Evolutionary conservation across 805 yeast species (phyloP).

Genomic region (Myxozyma nipponensis): DNA sequence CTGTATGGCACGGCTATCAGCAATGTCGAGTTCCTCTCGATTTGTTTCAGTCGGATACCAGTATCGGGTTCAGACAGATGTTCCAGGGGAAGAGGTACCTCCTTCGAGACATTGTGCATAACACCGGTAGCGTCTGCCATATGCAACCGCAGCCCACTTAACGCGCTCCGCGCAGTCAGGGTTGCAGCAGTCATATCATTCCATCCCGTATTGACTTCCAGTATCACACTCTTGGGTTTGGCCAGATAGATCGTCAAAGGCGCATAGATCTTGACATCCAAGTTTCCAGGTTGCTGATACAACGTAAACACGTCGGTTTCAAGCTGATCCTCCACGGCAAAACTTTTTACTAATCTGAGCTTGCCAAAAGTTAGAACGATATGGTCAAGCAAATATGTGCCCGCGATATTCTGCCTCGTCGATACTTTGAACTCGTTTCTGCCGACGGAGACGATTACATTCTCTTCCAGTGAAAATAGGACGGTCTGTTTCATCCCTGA

Average conservation of each 20-base stretch:
- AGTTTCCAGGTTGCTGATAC: constrained; percentile 24
- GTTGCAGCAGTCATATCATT: constrained; percentile 14
- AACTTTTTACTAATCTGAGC: constrained; percentile 32
- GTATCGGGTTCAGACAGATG: constrained; percentile 1
- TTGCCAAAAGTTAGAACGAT: constrained; percentile 34
- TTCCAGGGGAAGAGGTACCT: not conserved
- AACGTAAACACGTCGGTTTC: constrained; percentile 1
- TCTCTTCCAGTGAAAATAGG: constrained; percentile 10
- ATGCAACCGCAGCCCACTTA: constrained; percentile 13
- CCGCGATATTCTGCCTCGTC: constrained; percentile 37
- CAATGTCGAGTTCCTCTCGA: constrained; percentile 8
- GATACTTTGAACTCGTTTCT: constrained; percentile 29
- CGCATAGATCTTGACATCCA: constrained; percentile 15
- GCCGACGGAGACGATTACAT: constrained; percentile 4
- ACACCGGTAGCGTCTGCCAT: constrained; percentile 6
- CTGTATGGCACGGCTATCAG: constrained; percentile 33
- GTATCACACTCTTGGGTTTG: constrained; percentile 9
- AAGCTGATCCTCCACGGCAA: constrained; percentile 2
- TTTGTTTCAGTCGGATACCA: constrained; percentile 3
- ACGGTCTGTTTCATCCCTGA: constrained; percentile 22
- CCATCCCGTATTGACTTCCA: constrained; percentile 25
- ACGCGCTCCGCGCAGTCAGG: constrained; percentile 15
- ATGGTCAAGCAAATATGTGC: constrained; percentile 36
- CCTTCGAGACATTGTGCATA: not conserved
- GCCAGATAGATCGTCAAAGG: constrained; percentile 12